These are phyloP conservation scores for Amylostereum areolatum DNA, from an alignment of 1,284 basidiomycete genomes.

Conservation along the genomic window DNA sequence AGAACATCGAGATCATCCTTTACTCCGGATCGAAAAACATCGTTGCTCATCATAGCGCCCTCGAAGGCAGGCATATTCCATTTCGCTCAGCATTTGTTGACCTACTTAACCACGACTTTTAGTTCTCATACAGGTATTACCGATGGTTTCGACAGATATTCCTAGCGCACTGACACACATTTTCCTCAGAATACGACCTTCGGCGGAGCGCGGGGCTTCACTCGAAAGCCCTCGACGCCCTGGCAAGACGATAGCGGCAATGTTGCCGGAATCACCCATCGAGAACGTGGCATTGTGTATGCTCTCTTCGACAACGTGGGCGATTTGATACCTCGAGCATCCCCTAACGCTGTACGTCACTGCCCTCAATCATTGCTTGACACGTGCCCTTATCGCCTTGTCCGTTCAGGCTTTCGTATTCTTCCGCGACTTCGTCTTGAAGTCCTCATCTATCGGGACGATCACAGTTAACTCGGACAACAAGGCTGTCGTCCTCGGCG, in stretches of 20 bases:
- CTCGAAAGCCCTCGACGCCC: constrained; percentile 56
- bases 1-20: constrained; percentile 46
- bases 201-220: constrained; percentile 67
- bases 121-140: constrained; percentile 57
- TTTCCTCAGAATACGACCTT: constrained; percentile 63
- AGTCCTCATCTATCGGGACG: constrained; percentile 6
- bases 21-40: constrained; percentile 67
- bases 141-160: neutral
- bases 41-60: constrained; percentile 57
- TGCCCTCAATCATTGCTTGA: neutral
- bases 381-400: neutral
- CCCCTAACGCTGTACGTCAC: constrained; percentile 44
- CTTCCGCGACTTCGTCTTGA: constrained; percentile 11
- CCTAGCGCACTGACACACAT: constrained; percentile 1
- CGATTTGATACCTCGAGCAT: constrained; percentile 46
- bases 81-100: neutral
- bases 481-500: constrained; percentile 47
- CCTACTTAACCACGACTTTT: constrained; percentile 2
- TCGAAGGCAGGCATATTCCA: constrained; percentile 41
- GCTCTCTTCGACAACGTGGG: constrained; percentile 51
- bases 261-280: constrained; percentile 64
- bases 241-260: constrained; percentile 55
- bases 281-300: constrained; percentile 67
- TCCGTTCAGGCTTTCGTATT: constrained; percentile 8
- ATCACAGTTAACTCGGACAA: constrained; percentile 8